Evolutionary conservation across 2,329 filamentous ascomycete genomes (phyloP), one percentile per base, ranked within the genome.

Genomic region (Sarocladiaceae sp.): DNA sequence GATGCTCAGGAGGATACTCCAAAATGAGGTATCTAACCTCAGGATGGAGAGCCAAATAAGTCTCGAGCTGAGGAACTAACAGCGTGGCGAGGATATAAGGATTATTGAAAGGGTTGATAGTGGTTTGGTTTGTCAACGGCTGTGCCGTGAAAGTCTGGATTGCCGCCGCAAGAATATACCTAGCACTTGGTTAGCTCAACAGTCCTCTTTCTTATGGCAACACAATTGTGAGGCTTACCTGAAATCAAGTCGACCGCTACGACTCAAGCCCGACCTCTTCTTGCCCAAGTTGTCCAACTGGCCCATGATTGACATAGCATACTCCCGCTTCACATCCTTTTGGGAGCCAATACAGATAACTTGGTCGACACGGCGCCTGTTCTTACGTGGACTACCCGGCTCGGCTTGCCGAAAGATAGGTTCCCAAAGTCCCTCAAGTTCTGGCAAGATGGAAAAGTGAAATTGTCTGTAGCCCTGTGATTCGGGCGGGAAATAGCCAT

Each of bases 261-360:
- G 74, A 17, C 71, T 77, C 10, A 71, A 60, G 1, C 78, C 77
- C 46, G 68, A 74, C 0, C 72, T 64, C 54, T 78, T 78, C 6
- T 65, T 70, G 0, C 80, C 82, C 3, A 84, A 65, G 51, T 72
- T 76, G 57, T 84, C 81, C 11, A 86, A 62, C 52, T 76, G 75
- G 1, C 73, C 71, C 3, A 71, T 73, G 8, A 85, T 70, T 5
- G 71, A 66, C 2, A 71, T 66, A 5, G 75, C 66, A 47, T 80
- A 78, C 2, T 74, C 71, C 54, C 70, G 75, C 26, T 71, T 72
- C 1, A 84, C 80, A 2, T 73, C 76, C 22, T 70, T 69, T 56
- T 86, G 79, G 3, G 75, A 73, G 3, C 83, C 82, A 18, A 86
- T 68, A 2, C 82, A 82, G 12, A 86, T 62, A 3, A 86, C 81